Evolutionary conservation across 495 filamentous ascomycete species (phyloP).

Genomic region (Daldinia vernicosa): DNA sequence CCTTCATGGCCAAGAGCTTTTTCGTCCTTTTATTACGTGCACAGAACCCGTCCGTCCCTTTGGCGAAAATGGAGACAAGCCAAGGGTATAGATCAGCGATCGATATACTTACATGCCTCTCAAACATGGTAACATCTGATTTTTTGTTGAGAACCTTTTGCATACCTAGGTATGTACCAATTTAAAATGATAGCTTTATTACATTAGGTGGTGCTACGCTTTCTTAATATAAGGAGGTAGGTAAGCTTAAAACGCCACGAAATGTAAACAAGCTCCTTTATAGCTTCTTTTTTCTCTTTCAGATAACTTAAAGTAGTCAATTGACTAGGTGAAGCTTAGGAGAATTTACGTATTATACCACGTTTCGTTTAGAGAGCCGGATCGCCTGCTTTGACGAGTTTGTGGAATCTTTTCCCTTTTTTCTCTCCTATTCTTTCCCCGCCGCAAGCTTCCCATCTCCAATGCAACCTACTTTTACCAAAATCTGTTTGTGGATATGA

Average conservation of each 20-base stretch:
- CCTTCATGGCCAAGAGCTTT: neutral
- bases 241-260: slow-evolving; percentile 18
- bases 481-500: slow-evolving; percentile 19
- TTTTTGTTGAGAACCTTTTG: slow-evolving; percentile 32
- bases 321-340: slow-evolving; percentile 2
- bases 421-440: slow-evolving; percentile 19
- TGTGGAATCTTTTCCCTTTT: neutral
- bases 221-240: neutral
- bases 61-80: slow-evolving; percentile 6
- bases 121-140: slow-evolving; percentile 1
- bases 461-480: slow-evolving; percentile 10
- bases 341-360: slow-evolving; percentile 11
- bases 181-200: slow-evolving; percentile 3
- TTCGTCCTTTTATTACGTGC: neutral
- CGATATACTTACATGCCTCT: slow-evolving; percentile 1
- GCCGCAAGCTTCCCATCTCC: slow-evolving; percentile 13
- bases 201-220: slow-evolving; percentile 1
- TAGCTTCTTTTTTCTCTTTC: slow-evolving; percentile 10
- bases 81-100: slow-evolving; percentile 4
- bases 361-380: slow-evolving; percentile 8
- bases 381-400: neutral
- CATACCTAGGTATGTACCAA: slow-evolving; percentile 1
- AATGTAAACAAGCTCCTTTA: slow-evolving; percentile 1
- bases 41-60: neutral
- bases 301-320: neutral